Evolutionary conservation across 2,329 filamentous ascomycete genomes (phyloP).

Genomic region (Drechslerella stenobrocha): DNA sequence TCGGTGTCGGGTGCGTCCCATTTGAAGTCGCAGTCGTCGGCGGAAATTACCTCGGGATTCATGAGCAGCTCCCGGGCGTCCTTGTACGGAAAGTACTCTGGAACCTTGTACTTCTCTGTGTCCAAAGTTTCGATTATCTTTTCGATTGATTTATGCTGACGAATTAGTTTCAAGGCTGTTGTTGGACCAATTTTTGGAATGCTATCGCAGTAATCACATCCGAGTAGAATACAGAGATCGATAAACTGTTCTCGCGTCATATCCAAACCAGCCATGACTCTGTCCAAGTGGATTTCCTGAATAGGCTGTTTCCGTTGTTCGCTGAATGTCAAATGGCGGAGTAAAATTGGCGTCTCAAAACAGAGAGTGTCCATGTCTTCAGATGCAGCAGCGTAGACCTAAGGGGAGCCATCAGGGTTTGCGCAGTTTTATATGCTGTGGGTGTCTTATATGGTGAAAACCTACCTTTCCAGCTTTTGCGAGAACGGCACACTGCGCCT

Average conservation of each 20-base stretch:
- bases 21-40: constrained; percentile 93
- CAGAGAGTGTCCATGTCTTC: constrained; percentile 99
- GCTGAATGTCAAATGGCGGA: constrained; percentile 92
- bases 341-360: constrained; percentile 85
- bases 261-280: constrained; percentile 78
- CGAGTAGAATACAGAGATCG: constrained; percentile 94
- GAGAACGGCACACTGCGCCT: constrained; percentile 91
- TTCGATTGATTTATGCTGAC: constrained; percentile 85
- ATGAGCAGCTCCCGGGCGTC: constrained; percentile 92
- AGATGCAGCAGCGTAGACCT: constrained; percentile 88
- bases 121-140: constrained; percentile 81
- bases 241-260: constrained; percentile 95
- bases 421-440: neutral
- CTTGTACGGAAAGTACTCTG: constrained; percentile 94
- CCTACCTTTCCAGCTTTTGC: constrained; percentile 76
- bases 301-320: constrained; percentile 98
- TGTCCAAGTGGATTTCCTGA: constrained; percentile 86
- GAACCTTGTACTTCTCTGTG: constrained; percentile 78
- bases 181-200: constrained; percentile 91
- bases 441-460: neutral
- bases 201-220: constrained; percentile 96
- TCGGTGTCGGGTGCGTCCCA: constrained; percentile 94
- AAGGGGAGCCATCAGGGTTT: neutral
- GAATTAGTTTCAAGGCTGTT: constrained; percentile 90
- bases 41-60: constrained; percentile 80